These are phyloP conservation scores for Mycena belliarum DNA, from an alignment of 768 basidiomycete species.

Conservation along the genomic window DNA sequence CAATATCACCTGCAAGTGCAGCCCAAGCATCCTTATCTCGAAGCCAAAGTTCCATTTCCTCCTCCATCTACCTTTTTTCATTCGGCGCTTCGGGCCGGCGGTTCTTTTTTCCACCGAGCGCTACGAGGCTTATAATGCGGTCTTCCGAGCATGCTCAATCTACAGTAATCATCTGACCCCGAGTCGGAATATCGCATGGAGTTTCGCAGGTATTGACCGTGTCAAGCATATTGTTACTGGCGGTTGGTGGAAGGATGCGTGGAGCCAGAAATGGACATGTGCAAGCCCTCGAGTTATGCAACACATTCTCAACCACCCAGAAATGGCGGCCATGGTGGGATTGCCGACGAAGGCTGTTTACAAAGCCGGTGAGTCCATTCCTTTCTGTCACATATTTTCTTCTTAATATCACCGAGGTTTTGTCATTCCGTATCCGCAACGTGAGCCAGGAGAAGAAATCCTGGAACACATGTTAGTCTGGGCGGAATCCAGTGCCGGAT, in stretches of 20 bases:
- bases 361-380: background rate
- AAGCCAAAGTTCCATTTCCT: slow-evolving; percentile 29
- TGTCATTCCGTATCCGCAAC: background rate
- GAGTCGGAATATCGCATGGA: slow-evolving; percentile 19
- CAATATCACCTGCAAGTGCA: slow-evolving; percentile 18
- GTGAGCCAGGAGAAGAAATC: background rate
- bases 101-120: slow-evolving; percentile 30
- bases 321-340: slow-evolving; percentile 8
- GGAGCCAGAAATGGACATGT: slow-evolving; percentile 7
- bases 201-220: slow-evolving; percentile 11
- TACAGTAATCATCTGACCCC: slow-evolving; percentile 21
- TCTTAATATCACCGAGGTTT: background rate
- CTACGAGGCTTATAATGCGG: slow-evolving; percentile 29
- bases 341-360: background rate
- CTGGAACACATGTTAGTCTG: background rate
- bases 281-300: background rate
- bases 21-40: slow-evolving; percentile 25
- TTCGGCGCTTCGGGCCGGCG: slow-evolving; percentile 29
- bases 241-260: slow-evolving; percentile 10
- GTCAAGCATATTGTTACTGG: slow-evolving; percentile 4
- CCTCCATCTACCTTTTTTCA: slow-evolving; percentile 27
- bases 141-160: slow-evolving; percentile 20
- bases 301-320: slow-evolving; percentile 1
- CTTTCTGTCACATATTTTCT: background rate
- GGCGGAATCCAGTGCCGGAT: background rate